Evolutionary conservation across 116 monocot species (phyloP).

Genomic region (Trichopus zeylanicus): DNA sequence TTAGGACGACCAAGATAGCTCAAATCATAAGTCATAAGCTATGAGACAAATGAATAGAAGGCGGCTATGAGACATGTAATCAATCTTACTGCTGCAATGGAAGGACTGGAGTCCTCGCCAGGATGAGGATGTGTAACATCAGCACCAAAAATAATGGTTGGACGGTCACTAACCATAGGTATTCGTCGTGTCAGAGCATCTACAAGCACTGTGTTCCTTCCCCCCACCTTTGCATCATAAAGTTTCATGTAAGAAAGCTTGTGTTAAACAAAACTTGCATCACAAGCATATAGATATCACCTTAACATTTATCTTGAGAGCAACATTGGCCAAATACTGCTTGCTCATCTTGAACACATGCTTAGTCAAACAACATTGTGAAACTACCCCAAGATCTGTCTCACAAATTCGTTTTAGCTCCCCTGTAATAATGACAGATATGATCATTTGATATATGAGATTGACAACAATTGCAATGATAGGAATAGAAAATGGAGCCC

Average conservation of each 20-base stretch:
- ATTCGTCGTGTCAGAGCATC: conserved; percentile 62
- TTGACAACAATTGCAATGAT: neutral
- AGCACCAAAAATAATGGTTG: conserved; percentile 96
- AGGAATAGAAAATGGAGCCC: neutral
- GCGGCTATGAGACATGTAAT: neutral
- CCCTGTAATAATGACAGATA: conserved; percentile 24
- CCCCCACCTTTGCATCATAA: conserved; percentile 49
- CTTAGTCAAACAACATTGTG: conserved; percentile 85
- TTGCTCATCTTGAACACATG: conserved; percentile 70
- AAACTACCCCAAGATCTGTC: conserved; percentile 90
- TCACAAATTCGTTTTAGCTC: conserved; percentile 93
- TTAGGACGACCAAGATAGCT: neutral
- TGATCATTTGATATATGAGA: neutral
- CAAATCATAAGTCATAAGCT: neutral
- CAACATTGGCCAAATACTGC: conserved; percentile 93
- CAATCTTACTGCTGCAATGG: conserved; percentile 86
- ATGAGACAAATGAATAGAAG: neutral
- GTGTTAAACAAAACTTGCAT: neutral
- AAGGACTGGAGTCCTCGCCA: conserved; percentile 87
- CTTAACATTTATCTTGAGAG: conserved; percentile 95
- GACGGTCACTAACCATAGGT: conserved; percentile 59
- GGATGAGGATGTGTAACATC: conserved; percentile 99
- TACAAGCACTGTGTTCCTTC: conserved; percentile 80
- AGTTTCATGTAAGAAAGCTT: neutral
- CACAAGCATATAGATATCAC: conserved; percentile 10